Evolutionary conservation across 2,329 filamentous ascomycete genomes (phyloP), one percentile per base, ranked within the genome.

Genomic region (Tolypocladium ovalisporum): DNA sequence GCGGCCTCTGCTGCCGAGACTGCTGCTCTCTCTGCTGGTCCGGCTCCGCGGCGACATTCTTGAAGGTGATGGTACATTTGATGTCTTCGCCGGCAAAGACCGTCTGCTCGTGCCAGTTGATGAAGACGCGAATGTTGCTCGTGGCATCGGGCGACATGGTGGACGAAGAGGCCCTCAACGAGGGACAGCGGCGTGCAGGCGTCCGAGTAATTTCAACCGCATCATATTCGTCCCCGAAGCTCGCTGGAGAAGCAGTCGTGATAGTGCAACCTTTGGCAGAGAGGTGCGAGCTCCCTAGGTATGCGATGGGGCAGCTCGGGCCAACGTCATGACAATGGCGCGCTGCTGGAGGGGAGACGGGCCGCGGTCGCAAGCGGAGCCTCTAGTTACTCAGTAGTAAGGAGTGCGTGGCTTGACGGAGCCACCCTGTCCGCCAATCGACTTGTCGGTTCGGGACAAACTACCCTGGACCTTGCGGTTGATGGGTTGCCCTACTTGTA

Each of bases 21-120:
- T 66, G 57, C 54, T 62, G 61, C 52, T 62, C 63, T 58, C 62
- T 68, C 54, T 68, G 60, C 57, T 73, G 71, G 52, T 62, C 69
- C 39, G 71, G 62, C 42, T 74, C 75, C 54, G 81, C 68, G 47
- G 83, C 80, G 61, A 92, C 81, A 71, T 99, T 99, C 75, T 88
- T 93, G 76, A 99, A 99, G 54, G 90, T 97, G 71, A 99, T 96
- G 64, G 87, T 91, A 75, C 94, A 97, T 75, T 92, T 89, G 68
- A 97, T 83, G 68, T 96, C 88, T 78, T 99, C 94, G 73, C 94
- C 94, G 58, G 94, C 90, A 75, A 97, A 99, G 66, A 99, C 90
- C 61, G 89, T 92, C 72, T 93, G 86, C 70, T 96, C 89, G 71
- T 90, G 88, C 89, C 93, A 99, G 76, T 87, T 86, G 72, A 99